Base-by-base conservation (phyloP, 257 asterid genomes). In the Petunia axillaris region DNA sequence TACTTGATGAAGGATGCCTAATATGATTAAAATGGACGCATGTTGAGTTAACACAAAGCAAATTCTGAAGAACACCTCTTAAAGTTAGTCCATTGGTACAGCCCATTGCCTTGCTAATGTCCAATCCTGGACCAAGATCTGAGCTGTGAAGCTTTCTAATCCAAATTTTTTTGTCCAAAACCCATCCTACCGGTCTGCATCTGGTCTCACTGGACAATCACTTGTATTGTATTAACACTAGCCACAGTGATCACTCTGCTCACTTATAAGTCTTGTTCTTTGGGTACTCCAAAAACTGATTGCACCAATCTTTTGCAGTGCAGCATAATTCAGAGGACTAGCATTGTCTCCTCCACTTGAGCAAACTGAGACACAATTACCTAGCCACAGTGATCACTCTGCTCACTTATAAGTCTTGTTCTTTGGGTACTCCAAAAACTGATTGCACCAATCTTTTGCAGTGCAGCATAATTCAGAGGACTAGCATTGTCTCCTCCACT, bases 351-450 rank as follows among this genome's bases (percentile, higher is more conserved):
- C 59, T 62, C 35, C 44, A 50, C 36, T 73, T 36, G 46, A 73
- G 50, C 46, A 73, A 52, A 52, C 1, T 36, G 36, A 6, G 50
- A 50, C 62, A n/a, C 80, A 46, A 15, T 57, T 85, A 83, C 73
- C 63, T 75, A 52, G 64, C 86, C 25, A 25, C 25, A 25, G 25
- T 25, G 25, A 25, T 25, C 25, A 25, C 25, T 25, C 25, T 25
- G 25, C 25, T 25, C 25, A 25, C 25, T 25, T 25, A 25, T 25
- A 25, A 25, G 25, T 25, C 25, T 25, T 25, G 25, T 25, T 25
- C 25, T 25, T 25, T 25, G 25, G 25, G 25, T 25, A 25, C 25
- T 71, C 77, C 77, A 5, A 60, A 1, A 48, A 70, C 77, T 11
- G 13, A 50, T 3, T 71, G 43, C 39, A 48, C 62, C 35, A 50